Evolutionary conservation across 352 stramenopile species (phyloP).

Genomic region (Globisporangium nagaii): DNA sequence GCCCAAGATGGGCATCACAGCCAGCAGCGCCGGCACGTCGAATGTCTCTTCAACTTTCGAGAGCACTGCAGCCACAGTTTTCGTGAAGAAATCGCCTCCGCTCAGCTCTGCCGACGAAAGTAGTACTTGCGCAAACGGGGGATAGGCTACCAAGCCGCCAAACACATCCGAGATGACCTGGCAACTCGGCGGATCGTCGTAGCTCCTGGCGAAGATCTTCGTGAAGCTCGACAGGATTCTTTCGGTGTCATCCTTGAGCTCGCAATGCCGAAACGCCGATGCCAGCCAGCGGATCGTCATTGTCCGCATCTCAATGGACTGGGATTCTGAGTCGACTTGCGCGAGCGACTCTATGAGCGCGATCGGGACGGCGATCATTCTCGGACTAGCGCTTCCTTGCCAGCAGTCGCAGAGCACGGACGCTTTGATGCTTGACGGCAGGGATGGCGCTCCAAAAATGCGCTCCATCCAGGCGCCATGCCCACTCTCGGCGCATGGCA

Average conservation of each 20-base stretch:
- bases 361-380: constrained; percentile 20
- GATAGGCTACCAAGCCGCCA: not conserved
- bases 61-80: constrained; percentile 27
- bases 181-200: constrained; percentile 1
- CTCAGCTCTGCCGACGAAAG: constrained; percentile 21
- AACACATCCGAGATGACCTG: constrained; percentile 10
- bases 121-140: constrained; percentile 20
- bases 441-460: not conserved
- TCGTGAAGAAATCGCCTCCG: constrained; percentile 20
- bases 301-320: constrained; percentile 14
- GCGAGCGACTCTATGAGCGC: constrained; percentile 20
- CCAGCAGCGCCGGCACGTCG: constrained; percentile 14
- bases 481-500: not conserved
- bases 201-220: not conserved
- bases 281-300: constrained; percentile 22
- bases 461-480: not conserved
- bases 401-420: constrained; percentile 5
- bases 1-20: constrained; percentile 25
- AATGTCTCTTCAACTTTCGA: constrained; percentile 25
- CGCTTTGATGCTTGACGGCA: not conserved
- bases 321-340: not conserved
- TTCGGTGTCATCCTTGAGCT: constrained; percentile 21
- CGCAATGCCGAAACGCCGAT: constrained; percentile 38
- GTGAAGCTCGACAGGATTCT: constrained; percentile 20
- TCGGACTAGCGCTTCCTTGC: not conserved